phyloP scores from a whole-genome alignment of 768 basidiomycete genomes.

The Mycena venus region DNA sequence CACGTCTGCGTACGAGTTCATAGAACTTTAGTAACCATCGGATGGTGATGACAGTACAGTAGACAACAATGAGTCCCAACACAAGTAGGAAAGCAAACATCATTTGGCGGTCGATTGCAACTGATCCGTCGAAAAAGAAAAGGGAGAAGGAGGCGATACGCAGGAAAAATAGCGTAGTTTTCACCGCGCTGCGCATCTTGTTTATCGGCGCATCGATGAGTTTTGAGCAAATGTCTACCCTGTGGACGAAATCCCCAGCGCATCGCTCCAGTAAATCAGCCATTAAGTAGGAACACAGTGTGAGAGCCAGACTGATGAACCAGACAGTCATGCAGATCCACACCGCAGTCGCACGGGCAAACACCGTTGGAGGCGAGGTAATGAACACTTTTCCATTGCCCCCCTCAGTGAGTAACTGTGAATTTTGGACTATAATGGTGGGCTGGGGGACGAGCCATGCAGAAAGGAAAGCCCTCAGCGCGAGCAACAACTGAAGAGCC shows the following conservation, averaged over 20 bases:
- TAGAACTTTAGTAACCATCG: too few relatives aligned
- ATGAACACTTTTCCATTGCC: neutral
- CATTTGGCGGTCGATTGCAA: neutral
- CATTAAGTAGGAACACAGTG: neutral
- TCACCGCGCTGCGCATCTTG: neutral
- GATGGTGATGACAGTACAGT: neutral
- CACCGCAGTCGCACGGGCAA: neutral
- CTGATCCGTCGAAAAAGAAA: slow-evolving; percentile 2
- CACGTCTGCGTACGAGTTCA: too few relatives aligned
- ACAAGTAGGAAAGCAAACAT: neutral
- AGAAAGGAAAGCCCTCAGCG: slow-evolving; percentile 38
- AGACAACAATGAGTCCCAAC: neutral
- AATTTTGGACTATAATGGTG: neutral
- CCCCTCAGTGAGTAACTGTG: neutral
- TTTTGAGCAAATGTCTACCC: neutral
- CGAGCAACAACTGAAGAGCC: slow-evolving; percentile 39
- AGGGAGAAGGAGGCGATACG: slow-evolving; percentile 1
- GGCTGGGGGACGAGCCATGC: slow-evolving; percentile 34
- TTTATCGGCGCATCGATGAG: neutral
- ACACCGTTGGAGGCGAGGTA: neutral
- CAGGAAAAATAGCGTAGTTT: neutral
- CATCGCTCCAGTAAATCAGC: slow-evolving; percentile 11
- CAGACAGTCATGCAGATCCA: slow-evolving; percentile 12
- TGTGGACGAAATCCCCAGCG: neutral
- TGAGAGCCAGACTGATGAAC: slow-evolving; percentile 15